Conservation (phyloP, 1,284 basidiomycete genomes). For the Hemileccinum hortonii region DNA sequence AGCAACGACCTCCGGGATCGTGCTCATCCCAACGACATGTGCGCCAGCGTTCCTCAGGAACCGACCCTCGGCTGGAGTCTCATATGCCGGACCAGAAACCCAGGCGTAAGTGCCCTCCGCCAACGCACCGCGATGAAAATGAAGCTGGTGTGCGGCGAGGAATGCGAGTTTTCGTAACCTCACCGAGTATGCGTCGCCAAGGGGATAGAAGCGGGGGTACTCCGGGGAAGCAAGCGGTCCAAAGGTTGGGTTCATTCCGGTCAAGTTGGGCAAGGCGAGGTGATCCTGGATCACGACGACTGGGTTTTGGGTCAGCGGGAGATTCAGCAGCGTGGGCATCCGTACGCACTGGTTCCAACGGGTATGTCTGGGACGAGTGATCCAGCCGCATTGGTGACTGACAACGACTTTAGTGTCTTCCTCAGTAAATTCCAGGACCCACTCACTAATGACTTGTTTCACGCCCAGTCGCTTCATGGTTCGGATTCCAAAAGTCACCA, state of each 20-base stretch:
- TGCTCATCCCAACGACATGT: conserved; percentile 88
- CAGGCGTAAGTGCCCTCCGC: conserved; percentile 83
- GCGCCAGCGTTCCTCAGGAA: conserved; percentile 70
- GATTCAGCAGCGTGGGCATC: neutral
- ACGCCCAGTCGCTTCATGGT: conserved; percentile 75
- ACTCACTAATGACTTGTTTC: conserved; percentile 69
- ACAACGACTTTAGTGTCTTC: conserved; percentile 7
- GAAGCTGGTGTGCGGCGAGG: conserved; percentile 62
- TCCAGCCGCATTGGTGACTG: conserved; percentile 86
- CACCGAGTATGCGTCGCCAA: conserved; percentile 77
- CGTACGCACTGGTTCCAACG: conserved; percentile 74
- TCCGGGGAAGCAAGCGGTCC: conserved; percentile 59
- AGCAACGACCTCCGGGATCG: conserved; percentile 85
- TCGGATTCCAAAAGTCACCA: conserved; percentile 75
- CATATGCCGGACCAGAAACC: conserved; percentile 84
- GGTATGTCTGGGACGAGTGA: conserved; percentile 68
- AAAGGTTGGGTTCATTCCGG: conserved; percentile 76
- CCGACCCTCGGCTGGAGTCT: conserved; percentile 79
- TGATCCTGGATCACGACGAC: conserved; percentile 84
- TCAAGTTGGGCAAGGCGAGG: conserved; percentile 74
- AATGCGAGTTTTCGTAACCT: conserved; percentile 67
- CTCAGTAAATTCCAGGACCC: neutral
- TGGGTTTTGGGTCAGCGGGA: conserved; percentile 30
- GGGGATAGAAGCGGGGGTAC: conserved; percentile 71
- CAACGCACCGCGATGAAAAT: conserved; percentile 45